phyloP scores from a whole-genome alignment of 805 yeast species.

The Kodamaea neixiangensis region DNA sequence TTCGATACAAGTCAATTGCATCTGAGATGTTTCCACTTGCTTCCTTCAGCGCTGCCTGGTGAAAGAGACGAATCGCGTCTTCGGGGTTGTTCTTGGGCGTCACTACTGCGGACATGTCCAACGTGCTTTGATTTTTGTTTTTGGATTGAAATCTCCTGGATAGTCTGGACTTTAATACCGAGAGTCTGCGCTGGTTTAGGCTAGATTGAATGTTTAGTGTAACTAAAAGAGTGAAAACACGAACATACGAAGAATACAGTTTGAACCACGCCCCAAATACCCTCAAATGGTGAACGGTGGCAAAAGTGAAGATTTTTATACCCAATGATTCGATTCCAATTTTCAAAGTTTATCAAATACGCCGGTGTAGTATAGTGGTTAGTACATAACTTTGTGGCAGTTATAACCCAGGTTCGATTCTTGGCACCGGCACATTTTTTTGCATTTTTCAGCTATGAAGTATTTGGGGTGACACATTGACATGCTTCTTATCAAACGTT shows the following conservation, averaged over 20 bases:
- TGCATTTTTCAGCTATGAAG: background rate
- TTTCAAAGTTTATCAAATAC: background rate
- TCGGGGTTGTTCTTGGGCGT: background rate
- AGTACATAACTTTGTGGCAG: constrained; percentile 23
- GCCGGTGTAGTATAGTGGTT: constrained; percentile 22
- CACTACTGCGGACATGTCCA: background rate
- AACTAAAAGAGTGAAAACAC: too few relatives aligned
- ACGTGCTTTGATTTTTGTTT: background rate
- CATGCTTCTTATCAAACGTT: too few relatives aligned
- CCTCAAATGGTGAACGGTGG: too few relatives aligned
- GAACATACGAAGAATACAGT: too few relatives aligned
- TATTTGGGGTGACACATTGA: too few relatives aligned
- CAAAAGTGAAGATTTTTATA: too few relatives aligned
- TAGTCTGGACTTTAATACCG: too few relatives aligned
- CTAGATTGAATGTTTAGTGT: too few relatives aligned
- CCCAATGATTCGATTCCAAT: background rate
- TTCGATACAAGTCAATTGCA: constrained; percentile 71
- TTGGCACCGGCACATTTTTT: constrained; percentile 19
- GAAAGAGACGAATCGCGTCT: constrained; percentile 67
- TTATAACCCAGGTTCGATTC: constrained; percentile 21
- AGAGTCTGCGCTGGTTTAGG: too few relatives aligned
- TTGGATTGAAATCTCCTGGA: too few relatives aligned
- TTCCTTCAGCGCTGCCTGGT: constrained; percentile 71
- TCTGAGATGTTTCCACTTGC: constrained; percentile 76
- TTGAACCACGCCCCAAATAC: too few relatives aligned